A percentile compares a stretch with the other conserved stretches of the same genome.
These are phyloP conservation scores for Thelonectria blattea DNA, from an alignment of 2,329 filamentous ascomycete species.

Conservation along the genomic window DNA sequence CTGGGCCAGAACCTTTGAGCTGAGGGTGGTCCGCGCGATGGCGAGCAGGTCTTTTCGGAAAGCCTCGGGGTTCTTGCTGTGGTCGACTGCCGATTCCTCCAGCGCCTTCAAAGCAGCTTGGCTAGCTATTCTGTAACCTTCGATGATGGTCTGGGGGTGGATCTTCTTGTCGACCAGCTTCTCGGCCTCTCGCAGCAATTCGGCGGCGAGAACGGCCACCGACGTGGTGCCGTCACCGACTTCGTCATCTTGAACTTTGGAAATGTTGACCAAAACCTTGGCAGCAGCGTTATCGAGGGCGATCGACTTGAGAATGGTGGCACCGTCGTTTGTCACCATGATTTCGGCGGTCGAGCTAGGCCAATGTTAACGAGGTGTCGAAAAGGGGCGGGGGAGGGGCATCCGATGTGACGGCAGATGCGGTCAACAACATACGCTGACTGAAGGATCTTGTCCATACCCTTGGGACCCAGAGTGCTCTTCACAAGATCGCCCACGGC, in stretches of 20 bases:
- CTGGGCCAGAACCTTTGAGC: constrained; percentile 95
- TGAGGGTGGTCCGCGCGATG: constrained; percentile 93
- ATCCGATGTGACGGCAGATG: constrained; percentile 11
- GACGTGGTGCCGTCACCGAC: constrained; percentile 98
- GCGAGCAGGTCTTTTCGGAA: constrained; percentile 90
- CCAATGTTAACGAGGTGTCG: constrained; percentile 27
- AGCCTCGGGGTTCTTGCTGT: constrained; percentile 80
- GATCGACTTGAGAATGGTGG: constrained; percentile 97
- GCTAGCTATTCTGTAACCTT: constrained; percentile 97
- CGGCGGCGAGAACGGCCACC: constrained; percentile 93
- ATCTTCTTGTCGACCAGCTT: constrained; percentile 98
- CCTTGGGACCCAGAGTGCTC: constrained; percentile 95
- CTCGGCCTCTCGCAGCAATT: constrained; percentile 94
- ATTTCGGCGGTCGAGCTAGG: constrained; percentile 90
- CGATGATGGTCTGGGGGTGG: constrained; percentile 98
- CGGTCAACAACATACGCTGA: constrained; percentile 72
- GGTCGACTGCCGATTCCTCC: constrained; percentile 84
- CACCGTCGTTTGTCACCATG: constrained; percentile 98
- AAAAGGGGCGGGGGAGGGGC: constrained; percentile 17
- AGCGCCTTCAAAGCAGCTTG: constrained; percentile 84
- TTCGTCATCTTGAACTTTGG: constrained; percentile 98
- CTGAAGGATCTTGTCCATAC: constrained; percentile 98
- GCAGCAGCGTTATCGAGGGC: constrained; percentile 97
- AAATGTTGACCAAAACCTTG: constrained; percentile 98
- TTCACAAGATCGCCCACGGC: constrained; percentile 97